A percentile compares a stretch with the other conserved stretches of the same genome.
These are phyloP conservation scores for Lentinula boryana DNA, from an alignment of 768 basidiomycete genomes.

Conservation along the genomic window DNA sequence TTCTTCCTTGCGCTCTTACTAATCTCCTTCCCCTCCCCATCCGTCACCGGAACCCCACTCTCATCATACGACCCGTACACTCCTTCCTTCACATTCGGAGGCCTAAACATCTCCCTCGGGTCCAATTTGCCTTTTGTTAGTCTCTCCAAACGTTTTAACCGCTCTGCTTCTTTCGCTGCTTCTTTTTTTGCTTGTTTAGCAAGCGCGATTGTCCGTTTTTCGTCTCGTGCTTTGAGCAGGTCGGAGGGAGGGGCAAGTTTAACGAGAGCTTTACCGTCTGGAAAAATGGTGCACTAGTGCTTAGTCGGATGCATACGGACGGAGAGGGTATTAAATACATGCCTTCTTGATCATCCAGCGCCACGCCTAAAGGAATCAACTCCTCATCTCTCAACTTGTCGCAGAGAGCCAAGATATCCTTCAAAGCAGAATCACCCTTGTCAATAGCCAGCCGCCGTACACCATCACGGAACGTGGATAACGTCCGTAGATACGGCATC, in stretches of 20 bases:
- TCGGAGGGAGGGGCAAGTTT: slow-evolving; percentile 84
- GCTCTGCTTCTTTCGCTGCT: slow-evolving; percentile 56
- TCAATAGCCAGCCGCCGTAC: slow-evolving; percentile 79
- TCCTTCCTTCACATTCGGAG: slow-evolving; percentile 68
- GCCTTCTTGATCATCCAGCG: slow-evolving; percentile 96
- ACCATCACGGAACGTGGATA: slow-evolving; percentile 89
- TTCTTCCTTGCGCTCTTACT: slow-evolving; percentile 80
- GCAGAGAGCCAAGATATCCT: slow-evolving; percentile 80
- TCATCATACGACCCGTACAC: slow-evolving; percentile 83
- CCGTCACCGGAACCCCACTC: slow-evolving; percentile 78
- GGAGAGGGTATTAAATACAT: slow-evolving; percentile 9
- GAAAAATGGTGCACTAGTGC: not conserved
- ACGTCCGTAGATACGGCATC: slow-evolving; percentile 80
- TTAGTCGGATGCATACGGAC: slow-evolving; percentile 2
- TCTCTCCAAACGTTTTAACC: slow-evolving; percentile 64
- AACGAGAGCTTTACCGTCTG: slow-evolving; percentile 92
- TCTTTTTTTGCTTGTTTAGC: slow-evolving; percentile 80
- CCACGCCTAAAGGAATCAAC: slow-evolving; percentile 89
- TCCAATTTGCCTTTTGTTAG: slow-evolving; percentile 80
- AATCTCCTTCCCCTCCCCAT: slow-evolving; percentile 77
- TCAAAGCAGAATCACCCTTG: slow-evolving; percentile 56
- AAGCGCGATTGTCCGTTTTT: slow-evolving; percentile 70
- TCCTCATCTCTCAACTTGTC: slow-evolving; percentile 89
- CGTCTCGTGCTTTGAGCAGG: slow-evolving; percentile 80
- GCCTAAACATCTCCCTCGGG: slow-evolving; percentile 78